These are phyloP conservation scores for Colletotrichum graminicola DNA, from an alignment of 2,329 filamentous ascomycete genomes.

Conservation along the genomic window DNA sequence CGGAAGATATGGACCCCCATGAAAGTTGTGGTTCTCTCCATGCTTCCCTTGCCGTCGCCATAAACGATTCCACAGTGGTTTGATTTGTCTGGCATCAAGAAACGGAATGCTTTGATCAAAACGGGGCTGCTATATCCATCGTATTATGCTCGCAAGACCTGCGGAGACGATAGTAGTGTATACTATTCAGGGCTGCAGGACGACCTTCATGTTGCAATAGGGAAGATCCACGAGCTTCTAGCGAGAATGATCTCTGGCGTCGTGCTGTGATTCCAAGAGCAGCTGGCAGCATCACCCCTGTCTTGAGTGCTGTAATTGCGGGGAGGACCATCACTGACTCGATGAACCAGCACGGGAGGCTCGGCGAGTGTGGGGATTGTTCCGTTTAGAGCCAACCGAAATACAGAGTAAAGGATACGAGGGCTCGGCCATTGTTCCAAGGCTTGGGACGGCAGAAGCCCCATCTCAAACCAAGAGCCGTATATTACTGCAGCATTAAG, in stretches of 20 bases:
- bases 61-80: not conserved
- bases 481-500: no score
- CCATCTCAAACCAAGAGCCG: no score
- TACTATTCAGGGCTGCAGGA: not conserved
- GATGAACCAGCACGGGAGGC: not conserved
- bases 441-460: no score
- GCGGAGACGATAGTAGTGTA: not conserved
- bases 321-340: not conserved
- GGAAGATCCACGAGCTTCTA: not conserved
- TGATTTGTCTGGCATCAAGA: not conserved
- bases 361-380: not conserved
- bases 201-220: not conserved
- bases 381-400: not conserved
- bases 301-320: not conserved
- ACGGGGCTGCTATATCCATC: no score
- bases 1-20: not conserved
- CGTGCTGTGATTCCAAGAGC: not conserved
- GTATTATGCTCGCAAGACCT: not conserved
- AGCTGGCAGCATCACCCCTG: constrained; percentile 1
- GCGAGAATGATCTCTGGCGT: not conserved
- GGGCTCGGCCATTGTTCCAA: not conserved
- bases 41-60: not conserved
- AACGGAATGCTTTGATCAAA: not conserved
- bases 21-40: not conserved
- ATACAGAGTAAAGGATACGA: constrained; percentile 7